Percentiles rank a stretch among this genome's conserved stretches.
phyloP scores from a whole-genome alignment of 306 rosid genomes.

The Medicago lupulina region DNA sequence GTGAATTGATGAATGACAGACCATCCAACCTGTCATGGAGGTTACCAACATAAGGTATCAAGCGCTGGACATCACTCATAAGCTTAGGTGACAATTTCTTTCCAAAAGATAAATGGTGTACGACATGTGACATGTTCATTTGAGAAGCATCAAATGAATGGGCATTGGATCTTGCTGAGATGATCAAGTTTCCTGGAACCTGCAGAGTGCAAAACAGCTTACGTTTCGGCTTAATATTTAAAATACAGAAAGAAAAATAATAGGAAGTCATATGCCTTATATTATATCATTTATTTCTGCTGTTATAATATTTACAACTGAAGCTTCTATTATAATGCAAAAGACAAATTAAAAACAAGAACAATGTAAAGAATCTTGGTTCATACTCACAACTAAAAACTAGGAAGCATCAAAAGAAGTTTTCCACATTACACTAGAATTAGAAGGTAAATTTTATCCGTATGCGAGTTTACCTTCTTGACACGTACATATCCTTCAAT shows the following conservation, averaged over 20 bases:
- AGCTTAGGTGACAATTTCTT: slow-evolving; percentile 69
- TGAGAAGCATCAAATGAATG: slow-evolving; percentile 94
- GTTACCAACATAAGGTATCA: slow-evolving; percentile 81
- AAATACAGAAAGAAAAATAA: background rate
- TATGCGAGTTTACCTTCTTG: slow-evolving; percentile 69
- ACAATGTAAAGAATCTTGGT: slow-evolving; percentile 22
- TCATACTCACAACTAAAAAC: slow-evolving; percentile 30
- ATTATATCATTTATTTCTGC: slow-evolving; percentile 3
- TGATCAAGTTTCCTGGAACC: slow-evolving; percentile 92
- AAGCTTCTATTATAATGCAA: slow-evolving; percentile 25
- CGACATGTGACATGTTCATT: slow-evolving; percentile 95
- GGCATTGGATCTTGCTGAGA: slow-evolving; percentile 85
- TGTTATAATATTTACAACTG: slow-evolving; percentile 12
- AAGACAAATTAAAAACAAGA: slow-evolving; percentile 5
- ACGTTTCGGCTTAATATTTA: slow-evolving; percentile 34
- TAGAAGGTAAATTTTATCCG: slow-evolving; percentile 14
- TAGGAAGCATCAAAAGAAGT: slow-evolving; percentile 39
- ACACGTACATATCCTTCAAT: slow-evolving; percentile 95
- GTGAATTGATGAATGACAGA: slow-evolving; percentile 78
- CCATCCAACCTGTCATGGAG: slow-evolving; percentile 93
- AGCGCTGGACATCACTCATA: slow-evolving; percentile 75
- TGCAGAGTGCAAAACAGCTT: slow-evolving; percentile 47
- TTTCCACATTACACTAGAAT: background rate
- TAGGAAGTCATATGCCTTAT: slow-evolving; percentile 8
- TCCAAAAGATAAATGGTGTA: slow-evolving; percentile 90